phyloP scores from a whole-genome alignment of 306 rosid species.

The cucumber (Cucumis sativus) region DNA sequence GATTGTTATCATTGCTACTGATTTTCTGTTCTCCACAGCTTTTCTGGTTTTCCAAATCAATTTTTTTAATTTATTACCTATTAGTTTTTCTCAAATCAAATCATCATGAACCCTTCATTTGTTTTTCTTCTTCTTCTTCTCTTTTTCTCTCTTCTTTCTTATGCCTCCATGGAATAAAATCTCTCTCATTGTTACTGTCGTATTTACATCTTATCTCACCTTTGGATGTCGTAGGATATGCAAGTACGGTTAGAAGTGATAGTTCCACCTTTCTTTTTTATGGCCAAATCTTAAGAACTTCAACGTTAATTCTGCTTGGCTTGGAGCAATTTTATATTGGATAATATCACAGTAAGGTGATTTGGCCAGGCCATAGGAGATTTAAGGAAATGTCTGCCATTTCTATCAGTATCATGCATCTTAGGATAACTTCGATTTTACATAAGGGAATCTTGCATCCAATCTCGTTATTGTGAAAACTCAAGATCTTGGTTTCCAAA shows the following conservation, averaged over 20 bases:
- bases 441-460: too few species aligned
- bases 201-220: neutral
- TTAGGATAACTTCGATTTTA: too few species aligned
- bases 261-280: neutral
- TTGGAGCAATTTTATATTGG: neutral
- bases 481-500: too few species aligned
- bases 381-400: neutral
- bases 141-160: neutral
- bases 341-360: neutral
- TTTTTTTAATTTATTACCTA: neutral
- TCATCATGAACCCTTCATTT: neutral
- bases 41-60: neutral
- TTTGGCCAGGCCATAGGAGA: neutral
- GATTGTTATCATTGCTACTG: neutral
- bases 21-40: neutral
- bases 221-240: neutral
- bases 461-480: too few species aligned
- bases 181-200: neutral
- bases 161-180: neutral
- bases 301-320: too few species aligned
- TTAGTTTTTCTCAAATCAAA: too few species aligned
- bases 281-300: neutral
- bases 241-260: neutral
- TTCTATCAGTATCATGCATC: too few species aligned
- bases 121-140: too few species aligned